phyloP scores from a whole-genome alignment of 805 yeast species.

The Spencermartinsiella europaea region DNA sequence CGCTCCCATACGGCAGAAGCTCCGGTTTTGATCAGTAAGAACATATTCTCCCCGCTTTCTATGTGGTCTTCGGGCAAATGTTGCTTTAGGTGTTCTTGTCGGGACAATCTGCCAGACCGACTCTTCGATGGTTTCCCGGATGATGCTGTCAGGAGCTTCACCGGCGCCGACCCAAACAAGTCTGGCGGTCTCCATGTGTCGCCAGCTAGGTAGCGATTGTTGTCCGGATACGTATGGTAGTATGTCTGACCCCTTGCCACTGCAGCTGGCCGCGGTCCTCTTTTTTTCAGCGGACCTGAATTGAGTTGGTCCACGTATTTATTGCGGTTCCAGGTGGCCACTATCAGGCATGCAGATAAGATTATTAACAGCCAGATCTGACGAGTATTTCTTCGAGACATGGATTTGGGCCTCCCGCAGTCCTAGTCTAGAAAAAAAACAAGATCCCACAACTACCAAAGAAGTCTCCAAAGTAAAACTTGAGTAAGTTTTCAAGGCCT shows the following conservation, averaged over 20 bases:
- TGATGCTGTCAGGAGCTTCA: background rate
- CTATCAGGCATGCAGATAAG: background rate
- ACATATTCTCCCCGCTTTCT: conserved; percentile 23
- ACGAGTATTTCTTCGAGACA: background rate
- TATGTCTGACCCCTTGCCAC: conserved; percentile 15
- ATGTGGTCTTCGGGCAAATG: conserved; percentile 23
- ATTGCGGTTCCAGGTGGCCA: background rate
- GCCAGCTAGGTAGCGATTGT: conserved; percentile 25
- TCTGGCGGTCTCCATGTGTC: conserved; percentile 30
- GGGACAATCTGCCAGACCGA: conserved; percentile 10
- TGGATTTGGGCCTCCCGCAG: background rate
- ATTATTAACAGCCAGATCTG: background rate
- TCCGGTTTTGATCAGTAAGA: conserved; percentile 35
- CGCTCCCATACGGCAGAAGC: conserved; percentile 32
- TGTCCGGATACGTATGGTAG: conserved; percentile 26
- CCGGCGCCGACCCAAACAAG: conserved; percentile 8
- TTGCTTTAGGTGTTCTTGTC: conserved; percentile 20
- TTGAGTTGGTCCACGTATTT: background rate
- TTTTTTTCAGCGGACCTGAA: background rate
- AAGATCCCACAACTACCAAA: too few species aligned
- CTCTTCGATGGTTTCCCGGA: background rate
- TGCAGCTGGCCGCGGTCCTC: background rate
- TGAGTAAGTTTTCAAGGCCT: too few species aligned
- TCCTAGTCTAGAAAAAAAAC: too few species aligned
- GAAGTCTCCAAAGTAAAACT: too few species aligned